Conservation (phyloP, 1,284 basidiomycete species). For the Filobasidium uniguttulatum region DNA sequence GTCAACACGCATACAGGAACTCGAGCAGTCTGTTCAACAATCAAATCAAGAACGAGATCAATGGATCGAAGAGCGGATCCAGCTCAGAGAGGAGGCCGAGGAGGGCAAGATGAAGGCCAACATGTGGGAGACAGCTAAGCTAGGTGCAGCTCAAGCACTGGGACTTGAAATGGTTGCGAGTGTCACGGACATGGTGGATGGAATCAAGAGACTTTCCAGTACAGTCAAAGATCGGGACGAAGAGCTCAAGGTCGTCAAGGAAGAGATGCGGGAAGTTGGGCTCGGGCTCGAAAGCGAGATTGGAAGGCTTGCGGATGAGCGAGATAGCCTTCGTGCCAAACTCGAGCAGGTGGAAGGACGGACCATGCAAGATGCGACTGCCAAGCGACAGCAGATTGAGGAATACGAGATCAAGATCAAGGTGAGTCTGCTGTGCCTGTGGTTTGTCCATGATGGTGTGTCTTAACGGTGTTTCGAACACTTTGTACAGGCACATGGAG, state of each 20-base stretch:
- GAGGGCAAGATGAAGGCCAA: slow-evolving; percentile 34
- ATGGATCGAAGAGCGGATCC: slow-evolving; percentile 19
- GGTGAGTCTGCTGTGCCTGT: slow-evolving; percentile 31
- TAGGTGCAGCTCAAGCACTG: slow-evolving; percentile 26
- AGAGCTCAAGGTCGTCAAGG: slow-evolving; percentile 37
- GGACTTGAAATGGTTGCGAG: slow-evolving; percentile 37
- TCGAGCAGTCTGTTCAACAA: slow-evolving; percentile 39
- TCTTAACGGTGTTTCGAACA: not conserved
- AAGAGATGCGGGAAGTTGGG: slow-evolving; percentile 39
- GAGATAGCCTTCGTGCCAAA: slow-evolving; percentile 44
- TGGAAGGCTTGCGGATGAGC: slow-evolving; percentile 45
- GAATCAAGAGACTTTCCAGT: slow-evolving; percentile 27
- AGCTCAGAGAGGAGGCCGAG: slow-evolving; percentile 32
- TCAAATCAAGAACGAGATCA: slow-evolving; percentile 40
- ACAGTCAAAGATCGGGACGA: slow-evolving; percentile 42
- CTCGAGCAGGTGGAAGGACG: slow-evolving; percentile 41
- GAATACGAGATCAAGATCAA: slow-evolving; percentile 44
- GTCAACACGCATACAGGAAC: slow-evolving; percentile 13
- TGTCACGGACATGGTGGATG: slow-evolving; percentile 23
- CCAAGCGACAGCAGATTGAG: slow-evolving; percentile 38
- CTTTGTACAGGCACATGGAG: not conserved
- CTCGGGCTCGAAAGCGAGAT: slow-evolving; percentile 46
- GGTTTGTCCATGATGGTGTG: not conserved
- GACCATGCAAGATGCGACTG: slow-evolving; percentile 42
- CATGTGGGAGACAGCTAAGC: slow-evolving; percentile 36